Base-by-base conservation (phyloP, 345 rosid species). In the Kandelia obovata region DNA sequence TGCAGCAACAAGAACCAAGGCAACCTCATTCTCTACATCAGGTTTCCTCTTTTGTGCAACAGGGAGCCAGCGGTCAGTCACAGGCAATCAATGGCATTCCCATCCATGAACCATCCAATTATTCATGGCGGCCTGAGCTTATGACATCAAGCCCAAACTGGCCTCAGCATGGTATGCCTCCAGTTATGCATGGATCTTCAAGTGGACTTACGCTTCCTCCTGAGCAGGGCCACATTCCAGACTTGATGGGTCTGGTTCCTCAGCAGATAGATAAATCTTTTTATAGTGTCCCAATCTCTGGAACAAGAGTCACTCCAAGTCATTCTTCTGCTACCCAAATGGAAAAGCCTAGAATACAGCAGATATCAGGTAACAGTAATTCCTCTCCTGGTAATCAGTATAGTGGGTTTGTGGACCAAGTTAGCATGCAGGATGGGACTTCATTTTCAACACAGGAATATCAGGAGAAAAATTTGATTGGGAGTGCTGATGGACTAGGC, bases 191-290 rank as follows among this genome's bases (percentile, higher is more conserved):
- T 75, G 90, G 89, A 78, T 62, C 61, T 13, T 59, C 81, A 25
- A 82, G 77, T 39, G 78, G 76, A 74, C 58, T 65, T 27, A 31
- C 74, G 47, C 77, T 79, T 49, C 65, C 83, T 4, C 78, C 55
- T 2, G 86, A 83, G 64, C 85, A 81, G 62, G 80, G 73, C 68
- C 87, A 79, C 64, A 74, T 74, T 23, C 37, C 74, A 47, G 79
- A 55, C 77, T 68, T 77, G 0, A 63, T 79, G 73, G 86, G 90
- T 68, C 46, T 80, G 64, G 80, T 69, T 65, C 77, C 89, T 70
- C 89, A 84, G 75, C 84, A 80, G 55, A 67, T 67, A 70, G 87
- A 86, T 71, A 71, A 67, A 28, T 89, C 97, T 67, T 65, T 81
- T 30, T 84, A 82, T 51, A 88, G 89, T 39, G 55, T 76, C 69